A percentile compares a stretch with the other conserved stretches of the same genome.
phyloP scores from a whole-genome alignment of 768 basidiomycete genomes.

The Podaxis pistillaris region DNA sequence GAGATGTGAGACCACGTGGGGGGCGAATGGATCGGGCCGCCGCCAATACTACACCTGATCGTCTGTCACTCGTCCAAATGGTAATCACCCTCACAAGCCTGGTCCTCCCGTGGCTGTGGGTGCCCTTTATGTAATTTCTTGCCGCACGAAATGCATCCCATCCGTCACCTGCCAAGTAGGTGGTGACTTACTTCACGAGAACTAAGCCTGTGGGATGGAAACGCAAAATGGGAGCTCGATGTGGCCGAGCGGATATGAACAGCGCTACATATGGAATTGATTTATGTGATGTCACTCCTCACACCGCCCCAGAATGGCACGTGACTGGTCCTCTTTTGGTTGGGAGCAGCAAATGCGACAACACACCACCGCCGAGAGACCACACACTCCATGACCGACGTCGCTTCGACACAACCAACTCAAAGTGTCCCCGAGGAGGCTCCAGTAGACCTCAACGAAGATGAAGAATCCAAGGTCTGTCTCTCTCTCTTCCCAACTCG shows the following conservation, averaged over 20 bases:
- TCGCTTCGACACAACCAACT: slow-evolving; percentile 41
- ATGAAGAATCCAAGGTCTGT: slow-evolving; percentile 59
- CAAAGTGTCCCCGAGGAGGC: slow-evolving; percentile 33
- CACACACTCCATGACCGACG: slow-evolving; percentile 45
- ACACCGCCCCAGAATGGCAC: background rate
- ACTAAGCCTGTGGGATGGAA: background rate
- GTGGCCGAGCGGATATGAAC: background rate
- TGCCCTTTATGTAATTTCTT: too few species aligned
- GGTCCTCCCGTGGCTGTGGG: background rate
- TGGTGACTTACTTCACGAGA: background rate
- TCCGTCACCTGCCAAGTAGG: background rate
- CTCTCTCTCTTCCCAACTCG: slow-evolving; percentile 15
- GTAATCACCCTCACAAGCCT: slow-evolving; percentile 6
- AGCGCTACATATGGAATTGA: background rate
- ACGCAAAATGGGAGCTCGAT: background rate
- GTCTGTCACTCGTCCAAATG: background rate
- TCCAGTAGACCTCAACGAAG: slow-evolving; percentile 57
- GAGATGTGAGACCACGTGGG: slow-evolving; percentile 25
- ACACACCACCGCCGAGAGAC: background rate
- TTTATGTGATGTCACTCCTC: slow-evolving; percentile 2
- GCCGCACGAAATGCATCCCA: background rate
- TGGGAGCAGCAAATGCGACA: background rate
- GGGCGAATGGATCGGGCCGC: slow-evolving; percentile 23
- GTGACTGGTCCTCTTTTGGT: slow-evolving; percentile 6
- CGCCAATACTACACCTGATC: background rate